Conservation (phyloP, 208 protist genomes). For the Tetramitus jugosus region DNA sequence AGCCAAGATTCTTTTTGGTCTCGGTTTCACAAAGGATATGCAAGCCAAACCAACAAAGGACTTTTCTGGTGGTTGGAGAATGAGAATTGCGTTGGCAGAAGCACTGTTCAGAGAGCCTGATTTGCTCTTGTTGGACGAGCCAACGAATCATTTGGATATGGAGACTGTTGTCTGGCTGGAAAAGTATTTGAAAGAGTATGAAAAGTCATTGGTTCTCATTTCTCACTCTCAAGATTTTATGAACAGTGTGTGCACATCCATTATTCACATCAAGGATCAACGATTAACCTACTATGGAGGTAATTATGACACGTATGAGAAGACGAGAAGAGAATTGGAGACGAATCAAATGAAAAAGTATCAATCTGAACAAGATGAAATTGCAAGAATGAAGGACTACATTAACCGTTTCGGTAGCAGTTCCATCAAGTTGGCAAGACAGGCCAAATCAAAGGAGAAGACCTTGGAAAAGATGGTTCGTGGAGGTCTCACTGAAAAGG, state of each 20-base stretch:
- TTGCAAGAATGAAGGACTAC: conserved; percentile 67
- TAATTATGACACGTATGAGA: conserved; percentile 84
- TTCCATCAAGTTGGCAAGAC: conserved; percentile 68
- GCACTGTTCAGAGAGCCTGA: conserved; percentile 90
- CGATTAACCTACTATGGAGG: conserved; percentile 46
- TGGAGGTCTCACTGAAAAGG: conserved; percentile 47
- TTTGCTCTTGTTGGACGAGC: conserved; percentile 89
- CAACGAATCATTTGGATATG: conserved; percentile 89
- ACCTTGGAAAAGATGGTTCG: conserved; percentile 70
- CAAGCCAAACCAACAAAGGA: conserved; percentile 69
- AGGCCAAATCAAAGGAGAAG: conserved; percentile 86
- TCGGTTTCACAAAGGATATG: conserved; percentile 86
- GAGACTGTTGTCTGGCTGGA: conserved; percentile 94
- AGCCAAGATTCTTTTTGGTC: conserved; percentile 68
- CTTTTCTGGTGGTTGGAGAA: conserved; percentile 90
- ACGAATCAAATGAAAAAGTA: conserved; percentile 70
- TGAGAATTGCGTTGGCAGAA: conserved; percentile 89
- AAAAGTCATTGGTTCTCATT: conserved; percentile 88
- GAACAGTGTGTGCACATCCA: conserved; percentile 78
- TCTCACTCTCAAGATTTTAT: conserved; percentile 94
- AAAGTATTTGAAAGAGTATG: conserved; percentile 83
- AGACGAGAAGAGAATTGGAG: conserved; percentile 66
- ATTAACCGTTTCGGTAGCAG: conserved; percentile 79
- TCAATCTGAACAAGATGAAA: conserved; percentile 73
- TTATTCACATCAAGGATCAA: conserved; percentile 70